Percentiles rank a stretch among this genome's conserved stretches.
These are phyloP conservation scores for Bolboschoenus planiculmis DNA, from an alignment of 176 grass and related monocot species.

Conservation along the genomic window DNA sequence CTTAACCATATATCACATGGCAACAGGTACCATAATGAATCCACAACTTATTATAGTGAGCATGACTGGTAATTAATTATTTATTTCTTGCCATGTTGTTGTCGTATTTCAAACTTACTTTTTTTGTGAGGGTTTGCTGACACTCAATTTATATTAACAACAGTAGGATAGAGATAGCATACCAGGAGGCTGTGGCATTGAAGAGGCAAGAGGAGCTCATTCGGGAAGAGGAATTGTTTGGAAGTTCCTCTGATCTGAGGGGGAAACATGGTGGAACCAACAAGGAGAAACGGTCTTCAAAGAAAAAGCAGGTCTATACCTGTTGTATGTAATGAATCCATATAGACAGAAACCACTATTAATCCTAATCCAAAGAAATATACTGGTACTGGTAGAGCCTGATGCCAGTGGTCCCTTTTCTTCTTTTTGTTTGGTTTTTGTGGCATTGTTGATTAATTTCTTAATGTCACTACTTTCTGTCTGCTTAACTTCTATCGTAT, in stretches of 20 bases:
- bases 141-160: conserved; percentile 22
- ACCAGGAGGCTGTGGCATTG: conserved; percentile 87
- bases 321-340: not conserved
- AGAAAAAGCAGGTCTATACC: conserved; percentile 77
- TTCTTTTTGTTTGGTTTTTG: not conserved
- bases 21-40: not conserved
- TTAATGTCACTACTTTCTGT: not conserved
- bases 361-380: not conserved
- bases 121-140: not conserved
- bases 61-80: not conserved
- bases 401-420: not conserved
- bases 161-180: conserved; percentile 89
- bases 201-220: conserved; percentile 98
- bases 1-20: not conserved
- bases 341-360: not conserved
- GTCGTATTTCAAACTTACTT: not conserved
- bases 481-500: not conserved
- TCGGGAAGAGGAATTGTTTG: conserved; percentile 91
- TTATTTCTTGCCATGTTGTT: not conserved
- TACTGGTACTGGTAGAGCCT: not conserved
- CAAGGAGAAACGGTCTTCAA: conserved; percentile 75
- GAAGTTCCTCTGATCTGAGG: conserved; percentile 58
- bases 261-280: conserved; percentile 57
- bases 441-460: not conserved
- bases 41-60: not conserved